Evolutionary conservation across 2,329 filamentous ascomycete genomes (phyloP).

Genomic region (Gyromitra esculenta): DNA sequence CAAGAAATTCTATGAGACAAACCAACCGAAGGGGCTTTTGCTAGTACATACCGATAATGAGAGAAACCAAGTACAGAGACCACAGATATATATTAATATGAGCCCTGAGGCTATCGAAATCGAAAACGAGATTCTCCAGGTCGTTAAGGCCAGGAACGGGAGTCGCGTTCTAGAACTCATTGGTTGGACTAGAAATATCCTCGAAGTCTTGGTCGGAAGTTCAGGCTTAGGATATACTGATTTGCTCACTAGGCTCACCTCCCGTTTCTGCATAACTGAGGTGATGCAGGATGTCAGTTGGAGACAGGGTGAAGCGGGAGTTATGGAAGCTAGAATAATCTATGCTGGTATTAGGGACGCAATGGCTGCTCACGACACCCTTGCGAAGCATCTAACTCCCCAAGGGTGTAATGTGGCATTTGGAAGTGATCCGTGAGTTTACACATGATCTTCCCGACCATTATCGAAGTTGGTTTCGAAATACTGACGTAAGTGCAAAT

Average conservation of each 20-base stretch:
- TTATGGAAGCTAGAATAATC: conserved; percentile 33
- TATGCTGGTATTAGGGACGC: conserved; percentile 42
- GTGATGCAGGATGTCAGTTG: conserved; percentile 29
- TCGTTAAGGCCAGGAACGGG: conserved; percentile 5
- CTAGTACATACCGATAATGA: conserved; percentile 34
- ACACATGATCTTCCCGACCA: not conserved
- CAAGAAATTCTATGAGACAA: conserved; percentile 26
- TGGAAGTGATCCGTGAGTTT: conserved; percentile 34
- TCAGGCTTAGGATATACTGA: conserved; percentile 22
- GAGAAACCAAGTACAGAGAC: conserved; percentile 19
- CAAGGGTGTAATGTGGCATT: conserved; percentile 25
- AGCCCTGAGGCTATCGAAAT: conserved; percentile 17
- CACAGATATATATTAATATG: conserved; percentile 29
- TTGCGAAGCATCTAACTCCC: conserved; percentile 9
- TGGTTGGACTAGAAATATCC: conserved; percentile 39
- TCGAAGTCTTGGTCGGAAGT: conserved; percentile 22
- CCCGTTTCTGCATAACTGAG: conserved; percentile 20
- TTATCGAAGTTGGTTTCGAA: not conserved
- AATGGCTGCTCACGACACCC: not conserved
- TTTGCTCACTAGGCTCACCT: conserved; percentile 33
- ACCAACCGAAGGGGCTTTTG: conserved; percentile 1
- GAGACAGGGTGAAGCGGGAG: conserved; percentile 15
- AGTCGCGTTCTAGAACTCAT: conserved; percentile 31
- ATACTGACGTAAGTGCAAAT: not conserved
- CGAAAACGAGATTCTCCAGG: not conserved